Evolutionary conservation across 1,284 basidiomycete species (phyloP), one percentile per base, ranked within the genome.

Genomic region (Kwoniella shivajii): DNA sequence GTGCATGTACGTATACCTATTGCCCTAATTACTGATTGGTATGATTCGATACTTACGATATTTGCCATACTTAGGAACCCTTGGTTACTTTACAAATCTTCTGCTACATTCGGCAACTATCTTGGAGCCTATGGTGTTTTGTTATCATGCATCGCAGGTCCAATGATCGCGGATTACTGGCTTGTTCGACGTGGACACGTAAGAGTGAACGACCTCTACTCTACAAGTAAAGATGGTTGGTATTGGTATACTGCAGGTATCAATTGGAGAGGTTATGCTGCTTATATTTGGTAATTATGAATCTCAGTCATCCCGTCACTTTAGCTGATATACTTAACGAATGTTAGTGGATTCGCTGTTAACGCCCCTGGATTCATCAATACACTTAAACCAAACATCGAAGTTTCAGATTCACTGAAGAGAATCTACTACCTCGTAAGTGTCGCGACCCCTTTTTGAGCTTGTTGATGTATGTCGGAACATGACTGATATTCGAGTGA

Each of bases 91-190:
- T 82, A 90, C 64, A 86, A 86, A 72, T 84, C 81, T 61, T 87
- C 85, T 71, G 89, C 86, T 69, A 84, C 81, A 59, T 92, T 93
- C 78, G 86, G 88, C 16, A 87, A 86, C 31, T 93, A 93, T 76
- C 84, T 93, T 16, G 88, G 88, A 13, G 87, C 88, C 1, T 92
- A 90, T 76, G 69, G 71, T 49, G 72, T 74, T n/a, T 57, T 74
- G 4, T 77, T 90, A 31, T 88, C 86, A 46, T 89, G 88, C 24
- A 88, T 92, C 64, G 86, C 85, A 22, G 88, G 88, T 11, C 88
- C 89, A n/a, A 88, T 90, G 86, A 84, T 90, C 64, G 85, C 83
- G 18, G 88, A 93, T 72, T 92, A 92, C 78, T 93, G 86, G 78
- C 66, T 91, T 31, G 83, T 92, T 57, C 82, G 87, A 45, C 82